Evolutionary conservation across 2,329 filamentous ascomycete species (phyloP).

Genomic region (Trichoderma arundinaceum): DNA sequence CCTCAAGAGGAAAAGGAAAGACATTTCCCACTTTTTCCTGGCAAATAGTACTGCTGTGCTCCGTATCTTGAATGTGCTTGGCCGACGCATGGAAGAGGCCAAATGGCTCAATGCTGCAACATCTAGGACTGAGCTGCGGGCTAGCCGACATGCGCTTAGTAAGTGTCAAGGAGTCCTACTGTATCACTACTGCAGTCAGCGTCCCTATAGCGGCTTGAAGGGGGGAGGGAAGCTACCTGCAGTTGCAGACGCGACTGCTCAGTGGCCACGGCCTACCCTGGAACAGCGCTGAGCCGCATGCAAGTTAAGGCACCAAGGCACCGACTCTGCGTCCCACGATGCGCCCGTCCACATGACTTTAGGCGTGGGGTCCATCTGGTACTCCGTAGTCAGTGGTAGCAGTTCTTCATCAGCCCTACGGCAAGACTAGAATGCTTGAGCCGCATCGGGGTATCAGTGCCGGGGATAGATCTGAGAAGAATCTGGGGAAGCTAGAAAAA

Average conservation of each 20-base stretch:
- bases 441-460: slow-evolving; percentile 31
- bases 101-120: slow-evolving; percentile 5
- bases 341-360: slow-evolving; percentile 23
- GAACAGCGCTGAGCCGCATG: background rate
- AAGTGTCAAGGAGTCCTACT: slow-evolving; percentile 1
- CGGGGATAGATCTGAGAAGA: slow-evolving; percentile 28
- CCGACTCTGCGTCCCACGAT: slow-evolving; percentile 19
- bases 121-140: slow-evolving; percentile 20
- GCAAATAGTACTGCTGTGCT: background rate
- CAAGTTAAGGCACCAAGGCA: slow-evolving; percentile 25
- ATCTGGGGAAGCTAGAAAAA: slow-evolving; percentile 29
- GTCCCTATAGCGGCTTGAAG: background rate
- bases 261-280: slow-evolving; percentile 4
- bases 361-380: slow-evolving; percentile 22
- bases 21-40: slow-evolving; percentile 5
- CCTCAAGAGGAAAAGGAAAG: background rate
- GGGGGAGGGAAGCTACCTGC: too few relatives aligned
- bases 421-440: slow-evolving; percentile 29
- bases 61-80: slow-evolving; percentile 6
- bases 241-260: too few relatives aligned
- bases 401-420: slow-evolving; percentile 32
- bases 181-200: background rate
- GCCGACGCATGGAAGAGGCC: background rate
- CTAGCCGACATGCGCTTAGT: background rate
- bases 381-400: slow-evolving; percentile 6